A percentile compares a stretch with the other conserved stretches of the same genome.
Evolutionary conservation across 495 filamentous ascomycete genomes (phyloP).

Genomic region (Aspergillus diversus): DNA sequence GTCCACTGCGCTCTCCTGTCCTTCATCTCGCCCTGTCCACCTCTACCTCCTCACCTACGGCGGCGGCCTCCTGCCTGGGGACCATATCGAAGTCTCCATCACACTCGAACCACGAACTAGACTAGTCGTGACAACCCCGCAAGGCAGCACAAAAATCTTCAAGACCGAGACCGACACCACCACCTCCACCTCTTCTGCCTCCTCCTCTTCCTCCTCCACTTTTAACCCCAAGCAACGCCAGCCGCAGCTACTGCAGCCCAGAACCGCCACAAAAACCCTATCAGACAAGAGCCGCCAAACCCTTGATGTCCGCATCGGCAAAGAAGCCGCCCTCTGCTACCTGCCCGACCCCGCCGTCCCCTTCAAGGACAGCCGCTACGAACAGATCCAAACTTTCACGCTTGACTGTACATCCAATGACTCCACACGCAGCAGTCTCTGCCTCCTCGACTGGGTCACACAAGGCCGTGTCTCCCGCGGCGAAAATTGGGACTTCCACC

Average conservation of each 20-base stretch:
- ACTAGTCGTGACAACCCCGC: constrained; percentile 80
- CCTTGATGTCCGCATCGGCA: constrained; percentile 63
- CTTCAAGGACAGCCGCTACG: constrained; percentile 77
- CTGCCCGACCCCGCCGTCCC: constrained; percentile 96
- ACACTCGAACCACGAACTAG: constrained; percentile 65
- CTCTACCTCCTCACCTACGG: constrained; percentile 93
- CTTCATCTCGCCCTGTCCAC: constrained; percentile 52
- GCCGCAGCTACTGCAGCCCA: constrained; percentile 18
- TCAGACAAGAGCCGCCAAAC: constrained; percentile 67
- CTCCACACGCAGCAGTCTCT: constrained; percentile 57
- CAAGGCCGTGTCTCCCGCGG: constrained; percentile 83
- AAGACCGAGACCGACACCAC: constrained; percentile 60
- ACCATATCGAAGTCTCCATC: constrained; percentile 74
- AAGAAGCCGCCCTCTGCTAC: constrained; percentile 74
- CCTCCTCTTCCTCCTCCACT: constrained; percentile 23
- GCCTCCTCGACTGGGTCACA: constrained; percentile 90
- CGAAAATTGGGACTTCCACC: constrained; percentile 83
- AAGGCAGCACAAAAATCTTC: constrained; percentile 97
- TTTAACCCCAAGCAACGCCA: constrained; percentile 31
- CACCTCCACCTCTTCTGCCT: neutral
- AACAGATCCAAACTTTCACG: constrained; percentile 77
- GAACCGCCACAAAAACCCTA: constrained; percentile 29
- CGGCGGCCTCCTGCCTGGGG: constrained; percentile 86
- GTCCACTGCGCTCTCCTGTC: constrained; percentile 31
- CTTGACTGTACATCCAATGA: constrained; percentile 59